Conservation (phyloP, 306 rosid species). For the Sechiopsis laciniata region DNA sequence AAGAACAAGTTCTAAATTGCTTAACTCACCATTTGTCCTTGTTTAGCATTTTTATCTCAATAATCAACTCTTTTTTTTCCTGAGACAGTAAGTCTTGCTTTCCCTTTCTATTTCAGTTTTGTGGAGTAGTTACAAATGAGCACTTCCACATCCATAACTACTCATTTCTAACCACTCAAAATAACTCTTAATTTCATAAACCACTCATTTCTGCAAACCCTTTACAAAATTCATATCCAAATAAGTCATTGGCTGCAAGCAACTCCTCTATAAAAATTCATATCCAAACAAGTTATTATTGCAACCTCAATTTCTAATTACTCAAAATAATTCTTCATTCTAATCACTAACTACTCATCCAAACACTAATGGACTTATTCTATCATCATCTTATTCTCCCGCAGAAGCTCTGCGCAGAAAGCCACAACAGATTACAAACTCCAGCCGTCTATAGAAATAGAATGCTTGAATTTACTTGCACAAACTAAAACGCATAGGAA, state of each 20-base stretch:
- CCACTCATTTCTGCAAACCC: too few relatives aligned
- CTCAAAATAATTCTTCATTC: too few relatives aligned
- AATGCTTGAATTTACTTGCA: neutral
- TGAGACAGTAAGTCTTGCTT: constrained; percentile 26
- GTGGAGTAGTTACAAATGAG: too few relatives aligned
- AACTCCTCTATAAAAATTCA: too few relatives aligned
- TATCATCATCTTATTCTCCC: constrained; percentile 24
- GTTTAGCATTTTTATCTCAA: constrained; percentile 28
- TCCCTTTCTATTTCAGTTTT: constrained; percentile 14
- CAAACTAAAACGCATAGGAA: neutral
- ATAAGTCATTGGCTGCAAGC: too few relatives aligned
- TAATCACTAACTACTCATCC: too few relatives aligned
- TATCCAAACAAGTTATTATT: too few relatives aligned
- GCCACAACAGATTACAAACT: neutral
- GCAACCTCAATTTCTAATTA: too few relatives aligned
- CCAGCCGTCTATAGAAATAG: neutral
- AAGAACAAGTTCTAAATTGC: neutral
- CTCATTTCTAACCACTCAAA: too few relatives aligned
- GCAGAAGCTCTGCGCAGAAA: constrained; percentile 19
- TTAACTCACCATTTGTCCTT: constrained; percentile 24
- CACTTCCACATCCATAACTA: too few relatives aligned
- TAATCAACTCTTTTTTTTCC: constrained; percentile 22
- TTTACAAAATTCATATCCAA: too few relatives aligned
- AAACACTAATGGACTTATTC: constrained; percentile 23
- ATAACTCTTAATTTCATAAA: too few relatives aligned